A percentile compares a stretch with the other conserved stretches of the same genome.
Conservation (phyloP, 2,329 filamentous ascomycete genomes). For the Pseudocercospora vitis region DNA sequence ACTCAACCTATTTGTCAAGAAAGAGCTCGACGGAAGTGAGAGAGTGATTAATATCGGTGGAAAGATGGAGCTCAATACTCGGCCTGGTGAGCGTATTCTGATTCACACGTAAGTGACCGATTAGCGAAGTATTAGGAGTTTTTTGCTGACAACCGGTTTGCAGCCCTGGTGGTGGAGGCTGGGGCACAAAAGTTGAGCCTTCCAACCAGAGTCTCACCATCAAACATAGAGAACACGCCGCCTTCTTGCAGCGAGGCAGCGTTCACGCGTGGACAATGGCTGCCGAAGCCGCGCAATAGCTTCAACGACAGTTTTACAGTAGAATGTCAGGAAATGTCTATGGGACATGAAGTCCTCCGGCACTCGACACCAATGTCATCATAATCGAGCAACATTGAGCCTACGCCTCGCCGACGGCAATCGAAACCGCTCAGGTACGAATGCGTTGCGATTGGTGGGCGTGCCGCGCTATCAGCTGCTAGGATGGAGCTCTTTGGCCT, state of each 20-base stretch:
- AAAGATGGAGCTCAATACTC: conserved; percentile 25
- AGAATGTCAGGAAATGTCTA: not conserved
- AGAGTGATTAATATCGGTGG: conserved; percentile 28
- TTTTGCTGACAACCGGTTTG: not conserved
- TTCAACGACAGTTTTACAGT: not conserved
- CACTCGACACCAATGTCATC: too few relatives aligned
- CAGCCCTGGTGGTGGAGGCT: conserved; percentile 17
- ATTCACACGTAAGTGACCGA: conserved; percentile 34
- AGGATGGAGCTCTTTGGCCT: conserved; percentile 4
- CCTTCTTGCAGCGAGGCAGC: conserved; percentile 14
- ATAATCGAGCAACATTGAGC: too few relatives aligned
- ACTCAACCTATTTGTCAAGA: conserved; percentile 33
- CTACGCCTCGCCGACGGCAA: conserved; percentile 2
- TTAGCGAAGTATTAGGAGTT: not conserved
- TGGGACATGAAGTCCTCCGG: too few relatives aligned
- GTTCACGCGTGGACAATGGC: conserved; percentile 18
- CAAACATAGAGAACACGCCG: not conserved
- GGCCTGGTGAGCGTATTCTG: conserved; percentile 26
- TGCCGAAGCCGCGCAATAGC: conserved; percentile 20
- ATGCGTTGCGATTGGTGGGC: not conserved
- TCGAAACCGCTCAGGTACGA: not conserved
- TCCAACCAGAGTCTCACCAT: not conserved
- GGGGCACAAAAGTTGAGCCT: not conserved
- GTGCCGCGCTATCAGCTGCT: conserved; percentile 1
- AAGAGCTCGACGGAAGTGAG: conserved; percentile 27